Evolutionary conservation across 164 flowering plant genomes (phyloP), one percentile per base, ranked within the genome.

Genomic region (Malania oleifera): DNA sequence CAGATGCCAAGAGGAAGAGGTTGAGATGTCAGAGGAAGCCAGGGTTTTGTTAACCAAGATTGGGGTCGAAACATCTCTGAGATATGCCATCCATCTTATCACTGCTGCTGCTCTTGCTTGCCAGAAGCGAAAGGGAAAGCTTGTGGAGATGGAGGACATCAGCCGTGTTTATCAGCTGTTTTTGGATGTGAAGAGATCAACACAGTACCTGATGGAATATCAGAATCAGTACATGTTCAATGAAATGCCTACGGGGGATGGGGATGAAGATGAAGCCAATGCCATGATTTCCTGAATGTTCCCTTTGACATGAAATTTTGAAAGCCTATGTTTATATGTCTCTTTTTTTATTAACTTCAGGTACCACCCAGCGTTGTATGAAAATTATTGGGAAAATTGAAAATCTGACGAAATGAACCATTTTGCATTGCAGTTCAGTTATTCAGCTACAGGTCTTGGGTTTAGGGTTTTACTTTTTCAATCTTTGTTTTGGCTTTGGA

Each of bases 1-100:
- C 69, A 76, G 96, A 59, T 77, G 86, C 80, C 89, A 89, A 69
- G 98, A 91, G 71, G 98, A 91, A 68, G 96, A 87, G 46, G 96
- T 91, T 9, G 98, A 91, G 25, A 82, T 91, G 87, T 70, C 86
- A 7, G 96, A 85, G 62, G 98, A 88, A 38, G 98, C 91, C 45
- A 84, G 63, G 61, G 79, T 52, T 14, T 56, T 87, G 60, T 55
- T 87, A 68, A 87, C 95, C 27, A 70, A 73, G 61, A 78, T 80
- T 27, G 85, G 80, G 18, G 80, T 66, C 6, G 82, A 80, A 23
- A 74, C 85, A 23, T 82, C 91, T 20, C 57, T 82, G 59, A 81
- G 98, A 69, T 92, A 92, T 69, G 95, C 96, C 27, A 87, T 89
- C 62, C 81, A 92, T 70, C 83, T 92, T 47, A 92, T 92, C 13